Percentiles rank a stretch among this genome's conserved stretches.
phyloP scores from a whole-genome alignment of 1,139 yeast species.

The Kodamaea sp. region DNA sequence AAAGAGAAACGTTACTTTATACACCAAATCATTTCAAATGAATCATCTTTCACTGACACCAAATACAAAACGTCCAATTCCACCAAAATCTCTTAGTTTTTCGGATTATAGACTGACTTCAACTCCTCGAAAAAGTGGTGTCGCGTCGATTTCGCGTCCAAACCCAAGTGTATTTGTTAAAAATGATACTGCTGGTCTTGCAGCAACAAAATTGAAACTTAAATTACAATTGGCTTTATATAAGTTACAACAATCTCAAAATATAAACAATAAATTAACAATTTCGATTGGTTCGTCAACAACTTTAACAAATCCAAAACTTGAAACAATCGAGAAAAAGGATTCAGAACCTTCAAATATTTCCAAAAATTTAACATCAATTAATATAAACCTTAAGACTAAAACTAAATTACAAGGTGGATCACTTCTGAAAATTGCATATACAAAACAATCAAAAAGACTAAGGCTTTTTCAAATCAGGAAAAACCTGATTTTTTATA shows the following conservation, averaged over 20 bases:
- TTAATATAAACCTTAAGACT: neutral
- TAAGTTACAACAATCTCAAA: conserved; percentile 44
- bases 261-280: conserved; percentile 1
- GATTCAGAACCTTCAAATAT: neutral
- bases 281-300: conserved; percentile 1
- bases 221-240: conserved; percentile 76
- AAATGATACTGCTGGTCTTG: conserved; percentile 20
- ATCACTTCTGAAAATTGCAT: conserved; percentile 1
- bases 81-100: conserved; percentile 20
- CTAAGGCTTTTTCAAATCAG: conserved; percentile 35
- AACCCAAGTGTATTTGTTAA: conserved; percentile 3
- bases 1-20: conserved; percentile 4
- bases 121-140: conserved; percentile 6
- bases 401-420: neutral
- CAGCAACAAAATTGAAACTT: conserved; percentile 64
- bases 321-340: neutral
- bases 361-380: conserved; percentile 1
- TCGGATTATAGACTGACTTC: conserved; percentile 22
- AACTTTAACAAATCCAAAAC: conserved; percentile 3
- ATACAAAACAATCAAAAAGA: neutral
- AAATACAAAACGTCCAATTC: neutral
- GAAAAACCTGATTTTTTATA: conserved; percentile 28
- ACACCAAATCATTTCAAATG: conserved; percentile 6
- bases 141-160: neutral
- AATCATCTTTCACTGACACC: neutral